A percentile compares a stretch with the other conserved stretches of the same genome.
Evolutionary conservation across 345 rosid species (phyloP).

Genomic region (Hibiscus syriacus): DNA sequence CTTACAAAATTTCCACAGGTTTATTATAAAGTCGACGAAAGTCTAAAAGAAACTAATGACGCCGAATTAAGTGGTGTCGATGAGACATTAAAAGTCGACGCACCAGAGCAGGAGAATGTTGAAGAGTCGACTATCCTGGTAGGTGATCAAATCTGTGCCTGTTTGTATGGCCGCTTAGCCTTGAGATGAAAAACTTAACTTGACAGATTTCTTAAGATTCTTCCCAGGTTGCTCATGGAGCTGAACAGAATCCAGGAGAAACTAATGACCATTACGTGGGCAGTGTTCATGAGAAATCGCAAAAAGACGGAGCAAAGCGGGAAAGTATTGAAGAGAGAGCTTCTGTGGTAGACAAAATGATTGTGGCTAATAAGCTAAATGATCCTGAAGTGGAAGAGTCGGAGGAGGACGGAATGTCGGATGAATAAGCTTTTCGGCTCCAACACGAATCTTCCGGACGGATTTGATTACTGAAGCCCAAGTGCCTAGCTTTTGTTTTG

Average conservation of each 20-base stretch:
- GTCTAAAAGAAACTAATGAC: slow-evolving; percentile 13
- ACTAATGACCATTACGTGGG: background rate
- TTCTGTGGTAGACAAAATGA: background rate
- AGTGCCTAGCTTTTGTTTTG: background rate
- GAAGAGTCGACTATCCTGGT: slow-evolving; percentile 5
- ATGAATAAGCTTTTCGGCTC: slow-evolving; percentile 2
- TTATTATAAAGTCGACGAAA: slow-evolving; percentile 48
- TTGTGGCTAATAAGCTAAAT: background rate
- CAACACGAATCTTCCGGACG: background rate
- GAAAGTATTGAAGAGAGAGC: slow-evolving; percentile 12
- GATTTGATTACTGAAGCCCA: background rate
- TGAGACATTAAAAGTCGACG: slow-evolving; percentile 14
- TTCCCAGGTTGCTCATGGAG: slow-evolving; percentile 46
- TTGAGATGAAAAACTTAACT: background rate
- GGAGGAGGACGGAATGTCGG: background rate
- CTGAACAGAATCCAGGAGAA: slow-evolving; percentile 30
- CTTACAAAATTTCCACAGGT: slow-evolving; percentile 27
- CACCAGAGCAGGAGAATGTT: slow-evolving; percentile 7
- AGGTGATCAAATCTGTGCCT: slow-evolving; percentile 1
- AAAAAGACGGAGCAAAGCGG: slow-evolving; percentile 7
- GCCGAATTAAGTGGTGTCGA: background rate
- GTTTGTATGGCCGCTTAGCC: background rate
- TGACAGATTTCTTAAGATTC: background rate
- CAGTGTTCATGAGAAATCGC: slow-evolving; percentile 8
- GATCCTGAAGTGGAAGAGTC: slow-evolving; percentile 1